Conservation (phyloP, 1,284 basidiomycete genomes). For the Irpex rosettiformis region DNA sequence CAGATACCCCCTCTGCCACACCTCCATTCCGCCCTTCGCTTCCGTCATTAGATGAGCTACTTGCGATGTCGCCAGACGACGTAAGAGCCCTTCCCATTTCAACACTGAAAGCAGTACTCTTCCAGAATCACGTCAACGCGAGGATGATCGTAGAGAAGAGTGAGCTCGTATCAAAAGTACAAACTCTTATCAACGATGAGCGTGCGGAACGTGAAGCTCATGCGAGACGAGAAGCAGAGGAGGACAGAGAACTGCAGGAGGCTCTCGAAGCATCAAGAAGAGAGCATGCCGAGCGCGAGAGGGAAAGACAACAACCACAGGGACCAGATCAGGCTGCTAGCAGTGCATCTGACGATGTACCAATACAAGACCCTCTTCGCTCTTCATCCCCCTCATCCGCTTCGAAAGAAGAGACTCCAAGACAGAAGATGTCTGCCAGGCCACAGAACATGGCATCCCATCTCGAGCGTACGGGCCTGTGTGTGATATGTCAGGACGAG, state of each 20-base stretch:
- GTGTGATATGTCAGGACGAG: conserved; percentile 88
- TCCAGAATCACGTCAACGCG: conserved; percentile 65
- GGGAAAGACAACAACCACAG: conserved; percentile 16
- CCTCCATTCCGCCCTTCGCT: conserved; percentile 26
- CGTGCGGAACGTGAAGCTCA: conserved; percentile 48
- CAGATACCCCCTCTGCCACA: conserved; percentile 29
- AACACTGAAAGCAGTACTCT: conserved; percentile 72
- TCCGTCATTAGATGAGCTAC: conserved; percentile 61
- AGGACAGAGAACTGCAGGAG: conserved; percentile 30
- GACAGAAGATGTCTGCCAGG: conserved; percentile 23
- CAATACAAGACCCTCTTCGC: neutral
- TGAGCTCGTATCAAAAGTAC: conserved; percentile 71
- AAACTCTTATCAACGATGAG: conserved; percentile 64
- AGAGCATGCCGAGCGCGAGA: conserved; percentile 19
- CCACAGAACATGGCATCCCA: conserved; percentile 34
- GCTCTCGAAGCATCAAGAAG: conserved; percentile 27
- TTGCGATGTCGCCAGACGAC: conserved; percentile 54
- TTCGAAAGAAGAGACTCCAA: conserved; percentile 27
- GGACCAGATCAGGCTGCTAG: conserved; percentile 8
- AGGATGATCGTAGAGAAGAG: conserved; percentile 66
- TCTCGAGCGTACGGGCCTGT: conserved; percentile 70
- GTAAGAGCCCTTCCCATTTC: conserved; percentile 62
- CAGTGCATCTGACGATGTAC: neutral
- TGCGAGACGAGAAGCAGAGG: conserved; percentile 40
- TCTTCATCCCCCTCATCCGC: neutral